A percentile compares a stretch with the other conserved stretches of the same genome.
These are phyloP conservation scores for Colletotrichum destructivum DNA, from an alignment of 2,329 filamentous ascomycete genomes.

Conservation along the genomic window DNA sequence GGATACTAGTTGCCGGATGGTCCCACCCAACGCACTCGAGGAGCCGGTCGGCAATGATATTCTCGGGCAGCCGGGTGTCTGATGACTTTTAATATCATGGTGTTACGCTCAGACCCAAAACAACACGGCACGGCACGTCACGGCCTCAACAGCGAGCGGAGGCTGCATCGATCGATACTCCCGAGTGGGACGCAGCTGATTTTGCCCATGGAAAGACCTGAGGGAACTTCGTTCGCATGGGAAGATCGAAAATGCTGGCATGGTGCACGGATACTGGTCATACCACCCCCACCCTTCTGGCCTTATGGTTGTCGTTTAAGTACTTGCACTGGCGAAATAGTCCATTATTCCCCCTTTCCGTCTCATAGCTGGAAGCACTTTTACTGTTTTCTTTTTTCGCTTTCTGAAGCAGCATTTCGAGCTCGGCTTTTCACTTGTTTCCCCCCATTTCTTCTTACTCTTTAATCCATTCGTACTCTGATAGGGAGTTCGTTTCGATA, in stretches of 20 bases:
- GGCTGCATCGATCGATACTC: constrained; percentile 32
- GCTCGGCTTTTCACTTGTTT: constrained; percentile 45
- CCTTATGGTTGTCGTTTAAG: constrained; percentile 37
- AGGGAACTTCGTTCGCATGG: constrained; percentile 24
- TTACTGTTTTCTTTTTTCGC: constrained; percentile 53
- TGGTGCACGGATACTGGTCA: constrained; percentile 37
- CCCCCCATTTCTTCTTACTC: constrained; percentile 44
- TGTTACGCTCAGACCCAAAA: constrained; percentile 43
- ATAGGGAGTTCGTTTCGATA: constrained; percentile 62
- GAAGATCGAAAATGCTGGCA: constrained; percentile 27
- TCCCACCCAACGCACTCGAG: constrained; percentile 31
- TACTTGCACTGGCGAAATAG: constrained; percentile 39
- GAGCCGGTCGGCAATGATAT: constrained; percentile 39
- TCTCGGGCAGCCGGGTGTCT: constrained; percentile 37
- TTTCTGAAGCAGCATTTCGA: constrained; percentile 48
- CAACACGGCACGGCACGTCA: constrained; percentile 34
- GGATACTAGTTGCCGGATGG: constrained; percentile 79
- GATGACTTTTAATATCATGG: constrained; percentile 42
- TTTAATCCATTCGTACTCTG: constrained; percentile 54
- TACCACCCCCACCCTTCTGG: constrained; percentile 20
- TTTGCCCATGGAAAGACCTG: constrained; percentile 22
- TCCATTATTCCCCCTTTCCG: constrained; percentile 47
- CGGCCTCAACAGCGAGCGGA: constrained; percentile 30
- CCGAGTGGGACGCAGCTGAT: constrained; percentile 11
- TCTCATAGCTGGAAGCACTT: constrained; percentile 59